Evolutionary conservation across 1,139 yeast species (phyloP).

Genomic region (Pneumocystis sp.): DNA sequence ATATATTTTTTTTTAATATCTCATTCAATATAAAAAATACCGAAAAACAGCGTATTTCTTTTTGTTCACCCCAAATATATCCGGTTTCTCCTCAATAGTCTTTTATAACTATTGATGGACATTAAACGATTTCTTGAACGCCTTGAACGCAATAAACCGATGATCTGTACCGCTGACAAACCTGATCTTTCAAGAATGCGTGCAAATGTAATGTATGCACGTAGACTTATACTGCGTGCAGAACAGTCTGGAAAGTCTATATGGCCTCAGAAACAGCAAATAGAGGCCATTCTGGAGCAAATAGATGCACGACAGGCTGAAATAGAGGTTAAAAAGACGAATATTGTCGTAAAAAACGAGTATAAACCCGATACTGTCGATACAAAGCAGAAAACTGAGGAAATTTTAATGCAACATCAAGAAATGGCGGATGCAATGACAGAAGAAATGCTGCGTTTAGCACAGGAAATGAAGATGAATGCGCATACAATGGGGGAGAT

Average conservation of each 20-base stretch:
- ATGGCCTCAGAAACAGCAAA: background rate
- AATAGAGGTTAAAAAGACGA: background rate
- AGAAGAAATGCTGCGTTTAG: slow-evolving; percentile 35
- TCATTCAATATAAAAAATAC: background rate
- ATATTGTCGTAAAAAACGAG: background rate
- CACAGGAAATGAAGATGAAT: slow-evolving; percentile 35
- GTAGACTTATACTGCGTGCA: background rate
- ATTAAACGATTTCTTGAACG: background rate
- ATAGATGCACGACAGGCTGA: background rate
- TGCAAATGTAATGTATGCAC: background rate
- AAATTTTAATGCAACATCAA: slow-evolving; percentile 18
- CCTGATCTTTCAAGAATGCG: background rate
- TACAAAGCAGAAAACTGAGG: background rate
- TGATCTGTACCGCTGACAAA: background rate
- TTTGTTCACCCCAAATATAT: background rate
- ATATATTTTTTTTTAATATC: no score
- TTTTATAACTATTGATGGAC: background rate
- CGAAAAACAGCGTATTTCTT: background rate
- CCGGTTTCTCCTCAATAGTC: background rate
- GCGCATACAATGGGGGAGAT: slow-evolving; percentile 32
- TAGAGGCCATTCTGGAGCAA: background rate
- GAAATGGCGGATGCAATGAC: slow-evolving; percentile 30
- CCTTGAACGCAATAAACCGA: background rate
- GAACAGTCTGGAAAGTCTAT: background rate
- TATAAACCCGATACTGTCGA: background rate